phyloP scores from a whole-genome alignment of 345 rosid species.

The Gossypium mustelinum region DNA sequence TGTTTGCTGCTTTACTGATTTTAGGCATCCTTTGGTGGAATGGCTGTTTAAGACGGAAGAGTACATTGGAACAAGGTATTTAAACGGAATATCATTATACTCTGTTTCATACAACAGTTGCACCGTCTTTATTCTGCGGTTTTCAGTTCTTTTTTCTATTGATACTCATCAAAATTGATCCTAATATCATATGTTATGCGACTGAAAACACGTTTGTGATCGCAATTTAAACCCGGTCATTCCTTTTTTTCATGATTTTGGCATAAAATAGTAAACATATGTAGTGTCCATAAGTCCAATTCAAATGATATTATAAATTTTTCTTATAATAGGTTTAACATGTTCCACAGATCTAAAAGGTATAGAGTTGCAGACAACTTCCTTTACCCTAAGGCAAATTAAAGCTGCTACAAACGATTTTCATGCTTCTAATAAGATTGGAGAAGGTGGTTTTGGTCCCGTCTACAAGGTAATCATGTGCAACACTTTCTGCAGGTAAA shows the following conservation, averaged over 20 bases:
- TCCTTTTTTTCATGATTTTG: background rate
- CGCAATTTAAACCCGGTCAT: too few species aligned
- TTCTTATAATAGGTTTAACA: background rate
- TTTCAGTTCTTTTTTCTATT: too few species aligned
- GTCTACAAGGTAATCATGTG: conserved; percentile 30
- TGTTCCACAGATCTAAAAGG: conserved; percentile 1
- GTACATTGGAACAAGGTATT: conserved; percentile 19
- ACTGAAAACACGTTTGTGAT: too few species aligned
- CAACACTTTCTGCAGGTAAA: background rate
- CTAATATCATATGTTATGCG: too few species aligned
- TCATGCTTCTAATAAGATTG: conserved; percentile 30
- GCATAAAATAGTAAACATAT: background rate
- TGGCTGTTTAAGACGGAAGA: conserved; percentile 5
- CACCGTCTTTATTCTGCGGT: fast-evolving
- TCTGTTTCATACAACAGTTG: too few species aligned
- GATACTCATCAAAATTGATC: too few species aligned
- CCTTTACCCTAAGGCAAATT: conserved; percentile 29
- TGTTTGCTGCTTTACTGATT: conserved; percentile 15
- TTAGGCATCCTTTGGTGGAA: conserved; percentile 32
- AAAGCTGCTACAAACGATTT: conserved; percentile 33
- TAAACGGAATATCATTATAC: background rate
- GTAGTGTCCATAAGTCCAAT: background rate
- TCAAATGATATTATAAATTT: background rate
- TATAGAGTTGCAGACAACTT: conserved; percentile 1
- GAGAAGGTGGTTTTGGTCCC: conserved; percentile 43